Evolutionary conservation across 1,139 yeast species (phyloP), one percentile per base, ranked within the genome.

Genomic region (Zygosaccharomyces sapae): DNA sequence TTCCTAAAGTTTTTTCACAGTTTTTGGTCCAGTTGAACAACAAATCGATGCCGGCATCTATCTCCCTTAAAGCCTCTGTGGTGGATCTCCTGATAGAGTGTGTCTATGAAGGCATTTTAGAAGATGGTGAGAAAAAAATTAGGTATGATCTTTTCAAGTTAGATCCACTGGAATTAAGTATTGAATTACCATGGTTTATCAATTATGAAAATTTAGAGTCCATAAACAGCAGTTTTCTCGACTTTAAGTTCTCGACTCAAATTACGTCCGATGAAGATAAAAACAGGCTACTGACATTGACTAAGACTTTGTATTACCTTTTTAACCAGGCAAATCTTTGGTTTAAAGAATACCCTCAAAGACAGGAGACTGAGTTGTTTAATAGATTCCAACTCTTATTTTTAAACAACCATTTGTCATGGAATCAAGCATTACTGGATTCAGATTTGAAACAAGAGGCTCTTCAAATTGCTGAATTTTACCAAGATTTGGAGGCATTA

Each of bases 401-500:
- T 61, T 53, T 52, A 27, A 57, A 50, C 36, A 68, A 47, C 53
- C 68, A 59, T 66, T 70, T 41, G 64, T 68, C 19, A 53, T 66
- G 94, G 94, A 76, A 83, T 20, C 68, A 71, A 37, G 72, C 75
- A 1, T 63, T 86, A 33, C 72, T 81, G 18, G 63, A 68, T 8
- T 66, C 74, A 43, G 76, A 75, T 19, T 69, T 79, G 46, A 66
- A 72, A 22, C 67, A 67, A 7, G 80, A 80, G 34, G 87, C 90
- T 0, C 65, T 83, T 16, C 68, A 70, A n/a, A 72, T 88, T 38
- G 79, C 88, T 1, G 95, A 87, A 57, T 70, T 72, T 31, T 85
- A 81, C 61, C 66, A 70, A 20, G 95, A 88, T 61, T 75, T 84
- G 57, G 70, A 77, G 19, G 79, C 90, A 1, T 68, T 89, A 38